Base-by-base conservation (phyloP, 2,329 filamentous ascomycete genomes). In the Trichoderma brevicompactum region DNA sequence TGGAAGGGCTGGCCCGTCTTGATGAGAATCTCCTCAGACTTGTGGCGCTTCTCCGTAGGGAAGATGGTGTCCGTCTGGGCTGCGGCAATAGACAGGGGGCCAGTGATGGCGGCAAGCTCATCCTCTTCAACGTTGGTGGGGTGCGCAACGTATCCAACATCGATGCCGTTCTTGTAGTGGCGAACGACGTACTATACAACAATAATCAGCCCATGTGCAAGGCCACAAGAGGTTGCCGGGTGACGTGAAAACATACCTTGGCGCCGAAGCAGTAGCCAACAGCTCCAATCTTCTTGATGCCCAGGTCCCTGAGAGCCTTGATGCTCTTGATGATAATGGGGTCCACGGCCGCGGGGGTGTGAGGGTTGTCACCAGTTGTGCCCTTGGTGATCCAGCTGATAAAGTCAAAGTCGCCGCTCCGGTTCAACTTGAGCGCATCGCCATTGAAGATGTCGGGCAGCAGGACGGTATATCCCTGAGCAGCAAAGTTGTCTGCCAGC, bases 231-330 rank as follows among this genome's bases (percentile, higher is more conserved):
- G 5, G 28, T 5, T n/a, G 32, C n/a, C 9, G 9, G n/a, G 12
- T 6, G 48, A 28, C n/a, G 6, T 32, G 7, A 10, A n/a, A 43
- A 8, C 9, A 67, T 69, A 87, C 85, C 82, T 91, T 91, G 64
- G 83, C 90, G 43, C 91, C 90, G 70, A 92, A 91, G 78, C 91
- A 93, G 77, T 92, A 92, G 0, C 90, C 90, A 0, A 88, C 85
- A 13, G 81, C 84, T 1, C 85, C 90, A 41, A 93, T 77, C 68
- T 83, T 85, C 74, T 84, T 86, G 52, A 84, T 75, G 1, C 84
- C 83, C 63, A 81, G 78, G 59, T 86, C 80, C 66, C 83, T 82
- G 50, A 91, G 74, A 65, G 84, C 80, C 69, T 85, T 83, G 70
- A 89, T 71, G 4, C 68, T 73, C 3, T 70, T 68, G 3, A 71